Conservation (phyloP, 768 basidiomycete genomes). For the Suillus subaureus region DNA sequence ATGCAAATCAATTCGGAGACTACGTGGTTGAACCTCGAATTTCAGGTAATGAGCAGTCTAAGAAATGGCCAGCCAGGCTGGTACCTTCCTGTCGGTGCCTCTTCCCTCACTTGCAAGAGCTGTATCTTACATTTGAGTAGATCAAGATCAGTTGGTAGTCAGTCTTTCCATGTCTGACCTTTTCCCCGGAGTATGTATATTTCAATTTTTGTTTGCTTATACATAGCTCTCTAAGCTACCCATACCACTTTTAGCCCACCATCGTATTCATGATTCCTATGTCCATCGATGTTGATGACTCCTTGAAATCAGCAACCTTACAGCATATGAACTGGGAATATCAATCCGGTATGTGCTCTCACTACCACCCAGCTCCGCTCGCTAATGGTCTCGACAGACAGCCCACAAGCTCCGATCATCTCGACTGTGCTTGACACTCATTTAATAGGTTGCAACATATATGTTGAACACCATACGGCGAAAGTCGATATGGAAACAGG, state of each 20-base stretch:
- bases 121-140: not conserved
- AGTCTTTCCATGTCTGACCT: rapidly evolving
- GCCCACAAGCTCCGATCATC: not conserved
- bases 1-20: not conserved
- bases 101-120: not conserved
- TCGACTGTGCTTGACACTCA: conserved; percentile 4
- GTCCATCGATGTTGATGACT: conserved; percentile 6
- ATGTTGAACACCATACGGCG: not conserved
- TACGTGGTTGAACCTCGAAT: not conserved
- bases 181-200: not conserved
- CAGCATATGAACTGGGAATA: conserved; percentile 7
- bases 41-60: conserved; percentile 12
- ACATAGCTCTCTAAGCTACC: not conserved
- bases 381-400: not conserved
- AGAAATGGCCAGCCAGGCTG: not conserved
- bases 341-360: not conserved
- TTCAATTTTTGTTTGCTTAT: not conserved
- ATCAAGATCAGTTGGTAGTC: not conserved
- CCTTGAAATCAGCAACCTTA: not conserved
- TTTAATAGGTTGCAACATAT: conserved; percentile 14
- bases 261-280: conserved; percentile 17
- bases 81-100: not conserved
- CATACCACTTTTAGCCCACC: not conserved
- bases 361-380: not conserved
- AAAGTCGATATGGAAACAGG: conserved; percentile 11